phyloP scores from a whole-genome alignment of 2,329 filamentous ascomycete species.

The Furcasterigmium sp. region DNA sequence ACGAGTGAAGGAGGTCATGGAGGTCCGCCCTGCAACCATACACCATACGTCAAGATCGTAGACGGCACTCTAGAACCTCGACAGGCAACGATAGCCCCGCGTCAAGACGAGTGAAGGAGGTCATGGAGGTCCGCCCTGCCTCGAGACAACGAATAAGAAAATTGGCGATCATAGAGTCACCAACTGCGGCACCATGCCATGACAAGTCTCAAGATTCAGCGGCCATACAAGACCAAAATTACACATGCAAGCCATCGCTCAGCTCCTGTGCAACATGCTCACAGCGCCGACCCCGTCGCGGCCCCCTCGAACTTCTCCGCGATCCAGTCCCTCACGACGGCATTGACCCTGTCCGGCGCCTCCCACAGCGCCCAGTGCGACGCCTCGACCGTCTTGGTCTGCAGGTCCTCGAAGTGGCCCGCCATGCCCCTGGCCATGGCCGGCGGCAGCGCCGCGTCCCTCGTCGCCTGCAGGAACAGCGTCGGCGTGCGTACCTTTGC shows the following conservation, averaged over 20 bases:
- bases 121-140: no score
- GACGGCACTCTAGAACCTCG: no score
- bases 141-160: no score
- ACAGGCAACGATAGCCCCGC: no score
- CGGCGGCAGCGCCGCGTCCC: slow-evolving; percentile 69
- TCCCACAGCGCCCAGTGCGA: slow-evolving; percentile 83
- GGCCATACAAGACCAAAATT: neutral
- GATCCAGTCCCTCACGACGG: slow-evolving; percentile 62
- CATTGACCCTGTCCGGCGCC: slow-evolving; percentile 65
- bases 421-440: slow-evolving; percentile 70
- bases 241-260: no score
- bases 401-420: slow-evolving; percentile 58
- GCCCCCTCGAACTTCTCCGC: slow-evolving; percentile 13
- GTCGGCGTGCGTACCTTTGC: slow-evolving; percentile 54
- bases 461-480: slow-evolving; percentile 68
- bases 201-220: no score
- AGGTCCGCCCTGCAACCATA: no score
- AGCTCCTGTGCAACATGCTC: neutral
- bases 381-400: slow-evolving; percentile 58
- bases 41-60: no score
- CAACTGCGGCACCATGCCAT: no score
- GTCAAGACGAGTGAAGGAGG: no score
- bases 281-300: neutral
- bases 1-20: no score
- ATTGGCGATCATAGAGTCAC: neutral